Conservation (phyloP, 1,284 basidiomycete genomes). For the Chiua sp. region DNA sequence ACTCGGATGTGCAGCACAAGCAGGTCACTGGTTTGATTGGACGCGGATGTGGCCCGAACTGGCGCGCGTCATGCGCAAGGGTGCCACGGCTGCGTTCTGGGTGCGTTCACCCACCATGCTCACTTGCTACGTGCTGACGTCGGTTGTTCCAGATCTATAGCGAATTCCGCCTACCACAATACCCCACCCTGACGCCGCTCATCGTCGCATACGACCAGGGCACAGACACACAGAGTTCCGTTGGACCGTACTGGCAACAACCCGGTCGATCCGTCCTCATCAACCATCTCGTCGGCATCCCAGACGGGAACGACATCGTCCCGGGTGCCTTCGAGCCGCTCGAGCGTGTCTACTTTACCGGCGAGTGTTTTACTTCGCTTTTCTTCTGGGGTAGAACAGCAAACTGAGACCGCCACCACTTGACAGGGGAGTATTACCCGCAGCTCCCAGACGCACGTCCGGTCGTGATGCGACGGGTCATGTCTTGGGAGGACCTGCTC, state of each 20-base stretch:
- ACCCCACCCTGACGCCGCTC: conserved; percentile 60
- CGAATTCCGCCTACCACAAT: conserved; percentile 72
- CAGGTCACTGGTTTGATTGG: conserved; percentile 91
- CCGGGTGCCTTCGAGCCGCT: conserved; percentile 45
- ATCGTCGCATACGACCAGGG: conserved; percentile 61
- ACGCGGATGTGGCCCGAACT: conserved; percentile 73
- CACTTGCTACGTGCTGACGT: too few species aligned
- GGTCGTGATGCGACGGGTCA: conserved; percentile 43
- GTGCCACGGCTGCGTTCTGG: conserved; percentile 82
- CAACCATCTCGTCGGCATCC: conserved; percentile 70
- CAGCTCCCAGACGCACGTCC: conserved; percentile 45
- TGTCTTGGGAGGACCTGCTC: conserved; percentile 3
- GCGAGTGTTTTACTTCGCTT: conserved; percentile 35
- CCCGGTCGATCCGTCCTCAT: conserved; percentile 83
- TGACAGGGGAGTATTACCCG: conserved; percentile 46
- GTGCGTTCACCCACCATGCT: conserved; percentile 43
- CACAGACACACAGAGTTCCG: conserved; percentile 52
- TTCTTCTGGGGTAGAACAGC: too few species aligned
- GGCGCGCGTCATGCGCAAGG: conserved; percentile 63
- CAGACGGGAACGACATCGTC: conserved; percentile 53
- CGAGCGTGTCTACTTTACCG: conserved; percentile 61
- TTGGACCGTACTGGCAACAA: conserved; percentile 82
- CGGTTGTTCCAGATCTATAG: conserved; percentile 73
- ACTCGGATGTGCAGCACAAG: conserved; percentile 61
- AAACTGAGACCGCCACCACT: too few species aligned